Base-by-base conservation (phyloP, 768 basidiomycete genomes). In the Lactifluus hygrophoroides region DNA sequence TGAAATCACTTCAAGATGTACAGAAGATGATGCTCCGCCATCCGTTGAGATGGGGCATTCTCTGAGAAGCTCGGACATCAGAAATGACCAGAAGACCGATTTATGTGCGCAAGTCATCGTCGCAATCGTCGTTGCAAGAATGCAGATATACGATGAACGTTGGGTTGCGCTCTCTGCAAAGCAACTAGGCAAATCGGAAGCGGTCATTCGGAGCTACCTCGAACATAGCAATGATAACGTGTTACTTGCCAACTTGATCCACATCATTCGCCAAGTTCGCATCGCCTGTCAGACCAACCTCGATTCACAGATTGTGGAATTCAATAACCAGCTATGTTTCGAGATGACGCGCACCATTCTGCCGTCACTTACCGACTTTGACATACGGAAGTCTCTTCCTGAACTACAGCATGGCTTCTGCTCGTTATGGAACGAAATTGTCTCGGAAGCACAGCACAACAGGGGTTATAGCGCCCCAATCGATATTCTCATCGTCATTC, bases 331-430 rank as follows among this genome's bases (percentile, higher is more conserved):
- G 5, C 32, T 5, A 10, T 10, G 30, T 42, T 23, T 8, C 28
- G 16, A 13, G 19, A 34, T 30, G 21, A 8, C 19, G 14, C 2
- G n/a, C 5, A 5, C 5, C 3, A 4, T 42, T 1, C 43, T 52
- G 19, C 25, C 19, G 5, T 25, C 45, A 14, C 32, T 47, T 40
- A 30, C 51, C 3, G 1, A 6, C 30, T 47, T 58, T 19, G 21
- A 38, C 16, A 42, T 53, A 13, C 19, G 16, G 0, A 4, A 32
- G 7, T 32, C 57, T 1, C 17, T 30, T n/a, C 45, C 57, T 13
- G 37, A 16, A 28, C 19, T 58, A 16, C 57, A 52, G 27, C 51
- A 52, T 19, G 50, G 46, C 3, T 58, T 58, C 10, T 58, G 57
- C n/a, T 3, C 9, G 3, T 6, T 53, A 5, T 58, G 57, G 57